These are phyloP conservation scores for Fimicolochytrium jonesii DNA, from an alignment of 192 early-diverging fungal genomes.

Conservation along the genomic window DNA sequence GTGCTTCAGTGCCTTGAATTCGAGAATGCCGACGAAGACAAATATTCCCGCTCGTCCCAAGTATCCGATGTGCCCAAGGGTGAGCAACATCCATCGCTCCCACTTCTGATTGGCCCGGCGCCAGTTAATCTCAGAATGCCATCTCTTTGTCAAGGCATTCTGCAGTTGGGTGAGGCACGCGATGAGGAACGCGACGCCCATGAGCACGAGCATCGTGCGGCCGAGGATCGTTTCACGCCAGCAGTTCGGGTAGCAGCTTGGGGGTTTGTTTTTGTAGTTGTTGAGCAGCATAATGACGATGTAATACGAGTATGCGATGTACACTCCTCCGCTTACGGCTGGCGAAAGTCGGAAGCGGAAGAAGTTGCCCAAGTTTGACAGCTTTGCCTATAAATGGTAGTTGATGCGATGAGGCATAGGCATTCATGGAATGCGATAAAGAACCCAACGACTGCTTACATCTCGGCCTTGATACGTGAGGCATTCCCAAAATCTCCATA, in stretches of 20 bases:
- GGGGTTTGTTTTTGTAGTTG: not conserved
- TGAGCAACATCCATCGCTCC: slow-evolving; percentile 21
- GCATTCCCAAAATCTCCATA: slow-evolving; percentile 50
- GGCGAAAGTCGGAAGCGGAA: slow-evolving; percentile 42
- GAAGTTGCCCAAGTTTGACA: slow-evolving; percentile 37
- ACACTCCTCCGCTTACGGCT: slow-evolving; percentile 39
- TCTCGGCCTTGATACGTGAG: slow-evolving; percentile 40
- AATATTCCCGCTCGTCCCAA: slow-evolving; percentile 39
- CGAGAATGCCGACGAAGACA: slow-evolving; percentile 38
- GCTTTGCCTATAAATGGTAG: too few relatives aligned
- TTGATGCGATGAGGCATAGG: too few relatives aligned
- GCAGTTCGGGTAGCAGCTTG: slow-evolving; percentile 37
- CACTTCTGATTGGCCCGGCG: not conserved
- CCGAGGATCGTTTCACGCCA: slow-evolving; percentile 22
- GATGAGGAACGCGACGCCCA: slow-evolving; percentile 38
- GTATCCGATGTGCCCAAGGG: slow-evolving; percentile 37
- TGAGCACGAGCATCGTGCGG: slow-evolving; percentile 23
- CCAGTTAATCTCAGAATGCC: slow-evolving; percentile 15
- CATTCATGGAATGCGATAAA: too few relatives aligned
- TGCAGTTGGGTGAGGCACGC: slow-evolving; percentile 36
- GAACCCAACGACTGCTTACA: too few relatives aligned
- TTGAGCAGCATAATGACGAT: slow-evolving; percentile 4
- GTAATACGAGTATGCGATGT: slow-evolving; percentile 20
- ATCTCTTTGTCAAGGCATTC: slow-evolving; percentile 24
- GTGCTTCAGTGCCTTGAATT: slow-evolving; percentile 24